Conservation (phyloP, 2,329 filamentous ascomycete genomes). For the Fusarium tupiense region DNA sequence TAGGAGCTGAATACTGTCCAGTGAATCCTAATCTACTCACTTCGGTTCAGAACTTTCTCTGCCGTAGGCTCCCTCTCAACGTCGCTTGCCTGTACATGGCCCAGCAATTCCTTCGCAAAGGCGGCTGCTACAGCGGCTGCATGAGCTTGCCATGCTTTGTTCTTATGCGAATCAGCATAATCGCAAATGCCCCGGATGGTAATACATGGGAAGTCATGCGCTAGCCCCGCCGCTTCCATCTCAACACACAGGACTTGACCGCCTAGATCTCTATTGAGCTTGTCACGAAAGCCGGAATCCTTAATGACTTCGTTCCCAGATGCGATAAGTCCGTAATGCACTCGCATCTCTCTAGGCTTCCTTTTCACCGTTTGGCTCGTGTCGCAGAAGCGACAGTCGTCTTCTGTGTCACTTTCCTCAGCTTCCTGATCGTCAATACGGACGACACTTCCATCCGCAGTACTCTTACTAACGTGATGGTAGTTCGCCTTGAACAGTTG, state of each 20-base stretch:
- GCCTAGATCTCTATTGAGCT: not conserved
- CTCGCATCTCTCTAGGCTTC: not conserved
- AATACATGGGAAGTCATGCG: rapidly evolving
- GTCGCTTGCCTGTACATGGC: not conserved
- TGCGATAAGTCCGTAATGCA: not conserved
- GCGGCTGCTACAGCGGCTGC: not conserved
- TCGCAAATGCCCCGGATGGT: not conserved
- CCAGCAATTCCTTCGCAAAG: not conserved
- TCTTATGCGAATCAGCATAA: not conserved
- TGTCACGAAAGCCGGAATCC: not conserved
- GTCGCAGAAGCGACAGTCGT: not conserved
- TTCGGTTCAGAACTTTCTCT: rapidly evolving
- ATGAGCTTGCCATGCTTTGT: not conserved
- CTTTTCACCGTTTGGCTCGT: rapidly evolving
- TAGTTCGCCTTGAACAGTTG: rapidly evolving
- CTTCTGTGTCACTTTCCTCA: not conserved
- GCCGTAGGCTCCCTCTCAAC: not conserved
- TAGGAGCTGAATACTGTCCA: rapidly evolving
- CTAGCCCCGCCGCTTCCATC: not conserved
- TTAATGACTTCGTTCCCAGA: not conserved
- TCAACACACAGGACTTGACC: not conserved
- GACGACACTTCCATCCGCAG: rapidly evolving
- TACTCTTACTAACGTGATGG: rapidly evolving
- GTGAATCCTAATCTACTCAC: not conserved
- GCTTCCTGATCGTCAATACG: not conserved